phyloP scores from a whole-genome alignment of 306 rosid species.

The Ormosia emarginata region DNA sequence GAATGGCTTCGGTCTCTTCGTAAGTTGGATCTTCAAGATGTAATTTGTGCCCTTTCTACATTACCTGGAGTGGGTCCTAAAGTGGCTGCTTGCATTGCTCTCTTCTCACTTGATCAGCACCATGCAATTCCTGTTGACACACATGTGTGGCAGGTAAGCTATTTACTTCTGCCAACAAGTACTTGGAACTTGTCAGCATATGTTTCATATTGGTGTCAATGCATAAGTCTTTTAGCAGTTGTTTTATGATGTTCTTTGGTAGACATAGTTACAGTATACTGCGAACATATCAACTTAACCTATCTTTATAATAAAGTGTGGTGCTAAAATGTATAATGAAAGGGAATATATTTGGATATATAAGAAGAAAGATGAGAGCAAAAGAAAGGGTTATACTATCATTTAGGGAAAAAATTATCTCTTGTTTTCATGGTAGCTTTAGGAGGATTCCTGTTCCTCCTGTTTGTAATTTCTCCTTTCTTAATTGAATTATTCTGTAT shows the following conservation, averaged over 20 bases:
- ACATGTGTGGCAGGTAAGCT: slow-evolving; percentile 84
- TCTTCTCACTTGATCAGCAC: slow-evolving; percentile 94
- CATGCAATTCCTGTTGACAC: slow-evolving; percentile 95
- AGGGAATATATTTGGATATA: not conserved
- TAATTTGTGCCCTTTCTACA: slow-evolving; percentile 54
- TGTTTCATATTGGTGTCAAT: not conserved
- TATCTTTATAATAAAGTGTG: not conserved
- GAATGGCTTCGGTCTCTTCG: slow-evolving; percentile 88
- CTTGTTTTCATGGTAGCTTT: not conserved
- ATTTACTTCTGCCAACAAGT: not conserved
- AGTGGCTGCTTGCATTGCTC: slow-evolving; percentile 96
- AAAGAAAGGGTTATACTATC: not conserved
- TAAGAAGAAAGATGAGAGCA: not conserved
- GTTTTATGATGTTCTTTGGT: not conserved
- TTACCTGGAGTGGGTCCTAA: slow-evolving; percentile 96
- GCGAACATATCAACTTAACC: not conserved
- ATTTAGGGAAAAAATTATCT: not conserved
- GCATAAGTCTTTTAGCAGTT: not conserved
- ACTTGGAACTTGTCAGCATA: not conserved
- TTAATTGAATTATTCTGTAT: not conserved
- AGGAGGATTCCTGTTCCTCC: not conserved
- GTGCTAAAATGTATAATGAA: not conserved
- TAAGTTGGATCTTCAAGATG: slow-evolving; percentile 54
- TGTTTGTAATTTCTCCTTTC: not conserved
- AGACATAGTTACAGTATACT: not conserved